Evolutionary conservation across 2,329 filamentous ascomycete species (phyloP), one percentile per base, ranked within the genome.

Genomic region (Cercospora sesami): DNA sequence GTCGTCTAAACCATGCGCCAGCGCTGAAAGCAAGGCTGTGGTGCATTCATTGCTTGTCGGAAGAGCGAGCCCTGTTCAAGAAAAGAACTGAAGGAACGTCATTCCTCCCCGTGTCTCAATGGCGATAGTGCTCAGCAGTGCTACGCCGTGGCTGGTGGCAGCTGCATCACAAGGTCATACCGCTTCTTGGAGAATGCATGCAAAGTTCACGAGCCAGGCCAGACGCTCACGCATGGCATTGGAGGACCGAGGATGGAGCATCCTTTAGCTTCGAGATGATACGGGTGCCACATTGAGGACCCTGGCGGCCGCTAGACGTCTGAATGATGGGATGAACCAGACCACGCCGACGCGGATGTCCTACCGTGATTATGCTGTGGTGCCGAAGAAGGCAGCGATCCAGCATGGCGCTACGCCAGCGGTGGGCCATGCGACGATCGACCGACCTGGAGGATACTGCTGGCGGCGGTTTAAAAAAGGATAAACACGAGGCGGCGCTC

Each of bases 211-310:
- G n/a, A 64, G 36, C 55, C 48, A 55, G 18, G 23, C 31, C 14
- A 26, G 33, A 30, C 45, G 18, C 48, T 57, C 45, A 42, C 30
- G 30, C 14, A n/a, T 30, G 18, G 39, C 42, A 48, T 48, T 26
- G 62, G 55, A 39, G 60, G 51, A 21, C 62, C 62, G 62, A 64
- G 48, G 62, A 64, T 64, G 62, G 51, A 39, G 51, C 62, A 64
- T 58, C 30, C 21, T 31, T 30, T 64, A 51, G 33, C 26, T 63
- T 57, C 31, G 21, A n/a, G 45, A 63, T 14, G 30, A 36, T 26
- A 48, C 61, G 61, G 45, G 48, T 16, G 21, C 45, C 61, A 53
- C 62, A 28, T 62, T 10, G 31, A 18, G 14, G 31, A 64, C 33
- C 62, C 51, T 57, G 45, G 62, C 31, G 48, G 16, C 53, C 18